Evolutionary conservation across 352 stramenopile genomes (phyloP).

Genomic region (Pythium angustatum): DNA sequence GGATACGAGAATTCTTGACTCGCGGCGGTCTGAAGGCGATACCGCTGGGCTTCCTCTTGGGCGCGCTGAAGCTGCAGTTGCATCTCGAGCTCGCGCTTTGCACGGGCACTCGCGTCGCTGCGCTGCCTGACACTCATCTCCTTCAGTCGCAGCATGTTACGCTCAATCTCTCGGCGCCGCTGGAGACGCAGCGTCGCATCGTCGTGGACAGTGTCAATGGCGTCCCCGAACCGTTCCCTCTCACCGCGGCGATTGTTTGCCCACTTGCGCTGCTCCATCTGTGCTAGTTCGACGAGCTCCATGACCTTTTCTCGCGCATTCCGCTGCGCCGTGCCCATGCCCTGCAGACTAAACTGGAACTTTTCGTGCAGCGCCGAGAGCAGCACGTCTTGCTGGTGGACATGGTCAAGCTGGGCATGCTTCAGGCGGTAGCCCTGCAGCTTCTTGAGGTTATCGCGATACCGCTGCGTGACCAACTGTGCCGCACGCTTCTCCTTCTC

Average conservation of each 20-base stretch:
- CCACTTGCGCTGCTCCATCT: conserved; percentile 63
- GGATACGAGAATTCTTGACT: conserved; percentile 50
- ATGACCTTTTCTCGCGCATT: conserved; percentile 57
- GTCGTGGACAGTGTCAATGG: conserved; percentile 30
- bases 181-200: conserved; percentile 30
- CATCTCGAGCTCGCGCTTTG: conserved; percentile 39
- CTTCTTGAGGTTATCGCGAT: conserved; percentile 60
- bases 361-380: conserved; percentile 49
- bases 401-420: conserved; percentile 31
- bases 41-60: conserved; percentile 34
- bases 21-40: conserved; percentile 28
- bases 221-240: conserved; percentile 40
- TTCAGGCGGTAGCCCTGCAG: conserved; percentile 45
- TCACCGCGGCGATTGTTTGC: conserved; percentile 38
- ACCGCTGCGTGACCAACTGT: conserved; percentile 70
- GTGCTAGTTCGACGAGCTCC: conserved; percentile 52
- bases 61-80: conserved; percentile 29
- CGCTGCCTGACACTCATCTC: conserved; percentile 44
- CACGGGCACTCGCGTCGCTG: conserved; percentile 40
- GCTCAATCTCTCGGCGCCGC: conserved; percentile 39
- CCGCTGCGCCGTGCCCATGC: conserved; percentile 60
- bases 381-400: conserved; percentile 37
- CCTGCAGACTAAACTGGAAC: conserved; percentile 63
- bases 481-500: conserved; percentile 58
- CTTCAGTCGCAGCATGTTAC: conserved; percentile 49